Base-by-base conservation (phyloP, 2,329 filamentous ascomycete species). In the Ceratocystis colombiana region DNA sequence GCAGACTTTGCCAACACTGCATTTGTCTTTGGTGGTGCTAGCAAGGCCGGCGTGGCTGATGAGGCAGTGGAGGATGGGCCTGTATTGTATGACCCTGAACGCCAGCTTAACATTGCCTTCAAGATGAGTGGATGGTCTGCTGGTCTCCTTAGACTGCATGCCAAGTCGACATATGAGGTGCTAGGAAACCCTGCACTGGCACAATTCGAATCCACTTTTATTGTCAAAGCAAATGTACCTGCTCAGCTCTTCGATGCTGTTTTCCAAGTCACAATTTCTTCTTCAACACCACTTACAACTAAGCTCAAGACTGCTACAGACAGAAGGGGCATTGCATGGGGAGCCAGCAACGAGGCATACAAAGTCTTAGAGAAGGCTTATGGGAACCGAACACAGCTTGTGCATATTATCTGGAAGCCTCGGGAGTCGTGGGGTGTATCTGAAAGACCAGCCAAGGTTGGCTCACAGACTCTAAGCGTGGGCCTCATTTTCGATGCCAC, bases 71-170 rank as follows among this genome's bases (percentile, higher is more conserved):
- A 79, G 74, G 74, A 66, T 25, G 76, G 79, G 0, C 92, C 94
- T 0, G 80, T 92, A 37, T 78, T 96, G 62, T 96, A 89, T 72
- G 93, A 97, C 73, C 84, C 85, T 0, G 78, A 79, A 28, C 82
- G 88, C 69, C 83, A 85, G 37, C 78, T 95, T 66, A 99, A 99
- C 71, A 72, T 97, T 22, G 77, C 96, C 5, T 96, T 87, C 77
- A 96, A 96, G 75, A 96, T 96, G 88, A 88, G 85, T 0, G 76
- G 84, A 15, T 96, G 88, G 87, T 94, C 92, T 7, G 95, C 92
- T 70, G 77, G 78, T 28, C 75, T 87, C 67, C 79, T 99, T 55
- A 85, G 85, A 61, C 82, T 86, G 64, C 87, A 96, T 73, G 90
- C 93, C 50, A 84, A 80, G 69, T 80, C 84, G 55, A 93, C 91